Percentiles rank a stretch among this genome's conserved stretches.
phyloP scores from a whole-genome alignment of 208 protist genomes.

The Trypanosoma avium region DNA sequence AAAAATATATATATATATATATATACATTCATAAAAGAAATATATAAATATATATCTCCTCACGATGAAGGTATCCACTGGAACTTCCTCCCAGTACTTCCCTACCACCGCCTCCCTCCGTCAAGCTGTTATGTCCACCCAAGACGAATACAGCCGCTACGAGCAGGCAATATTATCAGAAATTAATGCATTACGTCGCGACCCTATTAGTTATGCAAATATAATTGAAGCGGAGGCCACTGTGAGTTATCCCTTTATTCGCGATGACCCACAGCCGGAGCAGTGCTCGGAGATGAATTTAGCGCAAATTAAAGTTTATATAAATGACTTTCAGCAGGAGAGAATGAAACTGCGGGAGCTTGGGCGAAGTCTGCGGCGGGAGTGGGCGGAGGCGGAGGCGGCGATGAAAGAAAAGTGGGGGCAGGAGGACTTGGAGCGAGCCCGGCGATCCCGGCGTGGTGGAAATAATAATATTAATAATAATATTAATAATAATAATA shows the following conservation, averaged over 20 bases:
- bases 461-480: too few relatives aligned
- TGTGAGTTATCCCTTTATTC: slow-evolving; percentile 67
- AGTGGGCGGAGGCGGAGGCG: slow-evolving; percentile 40
- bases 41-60: neutral
- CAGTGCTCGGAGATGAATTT: slow-evolving; percentile 47
- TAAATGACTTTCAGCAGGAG: slow-evolving; percentile 62
- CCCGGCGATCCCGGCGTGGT: slow-evolving; percentile 25
- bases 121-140: slow-evolving; percentile 45
- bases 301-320: slow-evolving; percentile 63
- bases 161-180: slow-evolving; percentile 64
- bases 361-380: slow-evolving; percentile 28
- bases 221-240: slow-evolving; percentile 61
- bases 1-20: neutral
- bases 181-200: slow-evolving; percentile 63
- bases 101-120: slow-evolving; percentile 37
- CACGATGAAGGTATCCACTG: slow-evolving; percentile 5
- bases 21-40: neutral
- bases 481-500: too few relatives aligned
- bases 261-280: slow-evolving; percentile 33
- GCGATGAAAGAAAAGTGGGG: slow-evolving; percentile 48
- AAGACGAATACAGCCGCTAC: slow-evolving; percentile 58
- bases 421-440: slow-evolving; percentile 51
- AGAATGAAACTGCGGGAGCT: slow-evolving; percentile 45
- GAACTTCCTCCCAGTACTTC: slow-evolving; percentile 33
- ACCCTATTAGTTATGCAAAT: slow-evolving; percentile 59